Percentiles rank a stretch among this genome's conserved stretches.
These are phyloP conservation scores for Mytilinidion resinicola DNA, from an alignment of 495 filamentous ascomycete species.

Conservation along the genomic window DNA sequence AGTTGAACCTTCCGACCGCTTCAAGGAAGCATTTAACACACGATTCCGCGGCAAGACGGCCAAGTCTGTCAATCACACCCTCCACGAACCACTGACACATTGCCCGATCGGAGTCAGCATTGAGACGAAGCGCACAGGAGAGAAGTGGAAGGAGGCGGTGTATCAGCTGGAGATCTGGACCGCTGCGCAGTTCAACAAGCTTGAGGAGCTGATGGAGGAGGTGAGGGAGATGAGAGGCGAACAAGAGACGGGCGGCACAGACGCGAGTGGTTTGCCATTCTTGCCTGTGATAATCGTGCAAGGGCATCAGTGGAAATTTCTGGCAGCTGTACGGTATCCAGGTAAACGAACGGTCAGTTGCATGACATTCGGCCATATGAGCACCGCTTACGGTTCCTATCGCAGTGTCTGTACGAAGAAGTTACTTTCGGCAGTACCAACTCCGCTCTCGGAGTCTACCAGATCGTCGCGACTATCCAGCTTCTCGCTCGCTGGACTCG, in stretches of 20 bases:
- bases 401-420: too few relatives aligned
- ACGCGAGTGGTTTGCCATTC: neutral
- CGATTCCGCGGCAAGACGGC: neutral
- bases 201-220: neutral
- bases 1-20: neutral
- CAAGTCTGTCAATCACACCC: neutral
- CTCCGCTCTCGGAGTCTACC: neutral
- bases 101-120: neutral
- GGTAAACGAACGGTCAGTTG: neutral
- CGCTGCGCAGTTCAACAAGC: neutral
- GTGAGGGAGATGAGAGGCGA: too few relatives aligned
- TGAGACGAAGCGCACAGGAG: neutral
- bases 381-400: too few relatives aligned
- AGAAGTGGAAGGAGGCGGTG: neutral
- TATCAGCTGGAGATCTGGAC: neutral
- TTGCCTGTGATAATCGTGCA: neutral
- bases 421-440: neutral
- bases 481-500: neutral
- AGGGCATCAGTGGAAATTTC: constrained; percentile 4
- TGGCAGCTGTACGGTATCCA: neutral
- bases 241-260: neutral
- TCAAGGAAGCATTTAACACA: neutral
- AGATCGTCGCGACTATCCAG: neutral
- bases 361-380: too few relatives aligned
- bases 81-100: neutral